These are phyloP conservation scores for Pyrenula massariospora DNA, from an alignment of 495 filamentous ascomycete species.

Conservation along the genomic window DNA sequence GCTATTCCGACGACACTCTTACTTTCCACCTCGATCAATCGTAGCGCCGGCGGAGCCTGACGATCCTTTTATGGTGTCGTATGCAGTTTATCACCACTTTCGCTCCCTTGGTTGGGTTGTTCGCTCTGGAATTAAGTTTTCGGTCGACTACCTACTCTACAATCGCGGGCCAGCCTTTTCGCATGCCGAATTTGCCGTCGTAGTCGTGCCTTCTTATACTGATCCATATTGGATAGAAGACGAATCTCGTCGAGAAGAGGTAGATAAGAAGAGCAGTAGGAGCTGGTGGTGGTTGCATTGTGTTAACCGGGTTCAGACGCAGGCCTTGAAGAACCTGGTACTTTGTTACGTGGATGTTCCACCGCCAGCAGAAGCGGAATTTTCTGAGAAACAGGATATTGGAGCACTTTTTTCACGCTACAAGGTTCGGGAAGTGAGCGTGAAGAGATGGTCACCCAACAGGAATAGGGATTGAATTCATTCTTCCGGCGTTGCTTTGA, in stretches of 20 bases:
- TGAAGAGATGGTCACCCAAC: slow-evolving; percentile 78
- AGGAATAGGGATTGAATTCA: slow-evolving; percentile 55
- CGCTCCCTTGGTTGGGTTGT: slow-evolving; percentile 95
- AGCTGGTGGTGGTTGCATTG: slow-evolving; percentile 92
- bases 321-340: slow-evolving; percentile 80
- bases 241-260: slow-evolving; percentile 30
- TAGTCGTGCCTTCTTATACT: slow-evolving; percentile 73
- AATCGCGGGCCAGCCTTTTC: slow-evolving; percentile 88
- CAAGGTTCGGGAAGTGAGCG: slow-evolving; percentile 66
- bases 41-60: slow-evolving; percentile 41
- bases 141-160: slow-evolving; percentile 87
- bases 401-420: slow-evolving; percentile 56
- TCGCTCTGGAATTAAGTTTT: slow-evolving; percentile 87
- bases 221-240: slow-evolving; percentile 59
- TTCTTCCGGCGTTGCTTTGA: too few relatives aligned
- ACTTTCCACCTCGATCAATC: slow-evolving; percentile 45
- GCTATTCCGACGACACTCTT: slow-evolving; percentile 55
- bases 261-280: slow-evolving; percentile 33
- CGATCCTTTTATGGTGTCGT: slow-evolving; percentile 76
- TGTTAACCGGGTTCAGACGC: slow-evolving; percentile 79
- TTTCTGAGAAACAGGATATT: slow-evolving; percentile 32
- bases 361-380: slow-evolving; percentile 35
- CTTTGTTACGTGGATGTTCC: slow-evolving; percentile 87
- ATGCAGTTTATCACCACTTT: slow-evolving; percentile 91
- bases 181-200: slow-evolving; percentile 83